A percentile compares a stretch with the other conserved stretches of the same genome.
Evolutionary conservation across 129 eudicot species (phyloP).

Genomic region (Saposhnikovia divaricata): DNA sequence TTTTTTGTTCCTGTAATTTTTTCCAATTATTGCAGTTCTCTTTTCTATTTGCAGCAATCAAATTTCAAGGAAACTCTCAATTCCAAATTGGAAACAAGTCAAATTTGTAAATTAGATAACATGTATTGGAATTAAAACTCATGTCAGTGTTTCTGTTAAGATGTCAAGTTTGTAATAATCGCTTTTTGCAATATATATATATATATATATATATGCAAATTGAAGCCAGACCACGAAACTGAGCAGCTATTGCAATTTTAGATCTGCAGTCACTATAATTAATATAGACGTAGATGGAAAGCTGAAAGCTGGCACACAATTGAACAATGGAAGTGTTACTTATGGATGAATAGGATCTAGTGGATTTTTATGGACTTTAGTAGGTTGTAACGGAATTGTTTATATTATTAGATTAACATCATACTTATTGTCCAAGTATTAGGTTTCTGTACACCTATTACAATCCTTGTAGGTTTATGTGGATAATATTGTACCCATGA

Average conservation of each 20-base stretch:
- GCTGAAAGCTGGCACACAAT: background rate
- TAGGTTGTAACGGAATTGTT: background rate
- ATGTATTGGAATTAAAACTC: background rate
- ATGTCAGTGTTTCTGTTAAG: background rate
- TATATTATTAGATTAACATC: background rate
- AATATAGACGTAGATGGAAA: background rate
- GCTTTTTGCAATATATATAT: background rate
- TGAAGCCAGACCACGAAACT: background rate
- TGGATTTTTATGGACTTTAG: background rate
- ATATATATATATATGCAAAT: no score
- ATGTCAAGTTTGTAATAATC: background rate
- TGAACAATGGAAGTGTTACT: background rate
- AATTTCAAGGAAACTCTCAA: background rate
- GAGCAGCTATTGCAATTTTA: background rate
- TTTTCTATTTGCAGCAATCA: background rate
- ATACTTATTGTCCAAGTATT: background rate
- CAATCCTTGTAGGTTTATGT: background rate
- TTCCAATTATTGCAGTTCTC: background rate
- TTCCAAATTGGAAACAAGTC: background rate
- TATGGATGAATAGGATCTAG: background rate
- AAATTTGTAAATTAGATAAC: background rate
- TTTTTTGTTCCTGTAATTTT: background rate
- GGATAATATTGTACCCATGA: background rate
- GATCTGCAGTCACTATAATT: background rate
- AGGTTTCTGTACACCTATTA: background rate